These are phyloP conservation scores for Lactarius indigo DNA, from an alignment of 768 basidiomycete genomes.

Conservation along the genomic window DNA sequence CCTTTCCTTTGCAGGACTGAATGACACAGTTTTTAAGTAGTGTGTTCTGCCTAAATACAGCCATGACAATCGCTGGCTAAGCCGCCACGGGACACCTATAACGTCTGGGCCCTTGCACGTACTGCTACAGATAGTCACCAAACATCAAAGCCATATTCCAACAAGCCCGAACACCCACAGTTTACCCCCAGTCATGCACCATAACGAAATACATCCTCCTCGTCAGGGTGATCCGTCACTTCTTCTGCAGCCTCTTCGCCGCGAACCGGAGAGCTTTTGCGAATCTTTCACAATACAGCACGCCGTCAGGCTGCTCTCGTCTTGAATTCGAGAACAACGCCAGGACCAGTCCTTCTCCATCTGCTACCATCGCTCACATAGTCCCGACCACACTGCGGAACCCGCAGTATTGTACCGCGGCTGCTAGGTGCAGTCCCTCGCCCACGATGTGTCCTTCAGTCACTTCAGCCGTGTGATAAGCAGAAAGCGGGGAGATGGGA, in stretches of 20 bases:
- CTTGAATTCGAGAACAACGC: neutral
- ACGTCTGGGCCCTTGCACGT: neutral
- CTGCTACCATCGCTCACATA: neutral
- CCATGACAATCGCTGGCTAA: no score
- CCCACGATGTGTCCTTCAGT: neutral
- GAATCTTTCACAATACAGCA: neutral
- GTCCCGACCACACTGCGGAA: neutral
- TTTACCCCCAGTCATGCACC: neutral
- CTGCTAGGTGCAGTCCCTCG: neutral
- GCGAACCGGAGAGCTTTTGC: neutral
- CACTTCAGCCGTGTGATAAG: neutral
- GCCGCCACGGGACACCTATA: no score
- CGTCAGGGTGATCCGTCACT: neutral
- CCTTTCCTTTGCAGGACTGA: no score
- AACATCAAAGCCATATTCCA: neutral
- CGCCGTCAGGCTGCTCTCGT: no score
- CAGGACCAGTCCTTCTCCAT: neutral
- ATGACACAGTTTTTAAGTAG: no score
- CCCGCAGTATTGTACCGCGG: neutral
- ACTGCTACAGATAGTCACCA: neutral
- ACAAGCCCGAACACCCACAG: neutral
- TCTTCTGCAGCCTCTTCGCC: neutral
- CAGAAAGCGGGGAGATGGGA: neutral
- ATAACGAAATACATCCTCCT: neutral
- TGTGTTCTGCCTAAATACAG: no score